Percentiles rank a stretch among this genome's conserved stretches.
phyloP scores from a whole-genome alignment of 2,329 filamentous ascomycete species.

The Microthyrium microscopicum region DNA sequence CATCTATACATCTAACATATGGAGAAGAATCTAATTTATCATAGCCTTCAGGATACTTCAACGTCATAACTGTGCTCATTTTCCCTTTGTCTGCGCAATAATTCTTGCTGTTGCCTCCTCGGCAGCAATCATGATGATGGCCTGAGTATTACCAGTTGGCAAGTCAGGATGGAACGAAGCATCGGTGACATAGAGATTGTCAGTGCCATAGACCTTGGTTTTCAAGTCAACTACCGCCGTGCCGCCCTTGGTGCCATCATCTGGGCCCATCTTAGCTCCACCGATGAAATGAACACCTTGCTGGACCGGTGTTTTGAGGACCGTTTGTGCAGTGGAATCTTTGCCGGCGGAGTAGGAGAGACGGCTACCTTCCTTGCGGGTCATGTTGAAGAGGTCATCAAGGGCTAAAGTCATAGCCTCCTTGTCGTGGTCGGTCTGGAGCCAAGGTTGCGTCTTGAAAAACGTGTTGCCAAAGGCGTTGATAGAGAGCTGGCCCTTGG shows the following conservation, averaged over 20 bases:
- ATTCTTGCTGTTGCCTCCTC: too few species aligned
- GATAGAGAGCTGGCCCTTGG: slow-evolving; percentile 1
- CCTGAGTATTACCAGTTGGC: slow-evolving; percentile 19
- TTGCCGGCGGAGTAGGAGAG: slow-evolving; percentile 2
- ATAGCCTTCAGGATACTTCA: too few species aligned
- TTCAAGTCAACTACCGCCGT: background rate
- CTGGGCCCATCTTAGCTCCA: slow-evolving; percentile 1
- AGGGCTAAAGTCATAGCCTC: background rate
- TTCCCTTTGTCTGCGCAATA: too few species aligned
- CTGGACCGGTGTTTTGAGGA: background rate
- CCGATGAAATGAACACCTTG: slow-evolving; percentile 4
- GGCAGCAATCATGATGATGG: slow-evolving; percentile 21
- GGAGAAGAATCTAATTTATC: too few species aligned
- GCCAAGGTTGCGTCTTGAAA: slow-evolving; percentile 3
- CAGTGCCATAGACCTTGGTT: slow-evolving; percentile 17
- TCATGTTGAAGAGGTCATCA: background rate
- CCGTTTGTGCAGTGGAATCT: background rate
- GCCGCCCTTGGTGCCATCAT: too few species aligned
- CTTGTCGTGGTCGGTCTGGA: slow-evolving; percentile 3
- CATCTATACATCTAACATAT: too few species aligned
- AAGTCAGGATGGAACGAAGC: slow-evolving; percentile 19
- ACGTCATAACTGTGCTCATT: too few species aligned
- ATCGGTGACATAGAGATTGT: slow-evolving; percentile 20
- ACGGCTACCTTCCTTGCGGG: background rate
- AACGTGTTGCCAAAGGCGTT: background rate